These are phyloP conservation scores for Cladorrhinum samala DNA, from an alignment of 495 filamentous ascomycete species.

Conservation along the genomic window DNA sequence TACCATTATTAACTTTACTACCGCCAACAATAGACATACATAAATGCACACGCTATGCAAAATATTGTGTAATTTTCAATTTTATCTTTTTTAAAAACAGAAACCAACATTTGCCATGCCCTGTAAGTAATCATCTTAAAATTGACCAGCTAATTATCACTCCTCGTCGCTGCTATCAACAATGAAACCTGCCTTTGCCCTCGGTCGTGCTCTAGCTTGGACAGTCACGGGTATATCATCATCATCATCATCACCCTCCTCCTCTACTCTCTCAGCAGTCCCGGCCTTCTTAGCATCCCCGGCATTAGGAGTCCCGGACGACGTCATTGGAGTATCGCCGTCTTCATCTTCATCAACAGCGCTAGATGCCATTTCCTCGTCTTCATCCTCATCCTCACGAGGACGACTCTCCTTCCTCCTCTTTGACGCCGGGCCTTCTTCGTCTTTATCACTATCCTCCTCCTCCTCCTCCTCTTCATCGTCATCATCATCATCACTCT, in stretches of 20 bases:
- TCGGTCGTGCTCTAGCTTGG: conserved; percentile 28
- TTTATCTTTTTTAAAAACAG: no score
- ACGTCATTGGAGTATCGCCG: conserved; percentile 16
- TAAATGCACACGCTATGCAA: no score
- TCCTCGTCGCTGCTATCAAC: conserved; percentile 54
- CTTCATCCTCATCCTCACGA: conserved; percentile 14
- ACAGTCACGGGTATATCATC: conserved; percentile 30
- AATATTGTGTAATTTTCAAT: no score
- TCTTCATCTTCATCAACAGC: conserved; percentile 24
- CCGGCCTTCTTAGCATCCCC: conserved; percentile 6
- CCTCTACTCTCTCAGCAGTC: conserved; percentile 11
- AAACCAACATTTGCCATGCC: no score
- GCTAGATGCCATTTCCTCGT: conserved; percentile 24
- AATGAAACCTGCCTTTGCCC: conserved; percentile 46
- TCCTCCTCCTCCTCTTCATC: conserved; percentile 4
- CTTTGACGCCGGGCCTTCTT: background rate
- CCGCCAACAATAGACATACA: no score
- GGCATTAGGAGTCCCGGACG: conserved; percentile 19
- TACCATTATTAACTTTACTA: no score
- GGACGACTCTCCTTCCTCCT: conserved; percentile 1
- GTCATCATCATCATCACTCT: conserved; percentile 14
- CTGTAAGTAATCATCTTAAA: no score
- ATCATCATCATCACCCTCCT: conserved; percentile 27
- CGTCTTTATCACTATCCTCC: conserved; percentile 1
- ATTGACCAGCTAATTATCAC: conserved; percentile 10